Evolutionary conservation across 2,329 filamentous ascomycete species (phyloP).

Genomic region (Truncatella angustata): DNA sequence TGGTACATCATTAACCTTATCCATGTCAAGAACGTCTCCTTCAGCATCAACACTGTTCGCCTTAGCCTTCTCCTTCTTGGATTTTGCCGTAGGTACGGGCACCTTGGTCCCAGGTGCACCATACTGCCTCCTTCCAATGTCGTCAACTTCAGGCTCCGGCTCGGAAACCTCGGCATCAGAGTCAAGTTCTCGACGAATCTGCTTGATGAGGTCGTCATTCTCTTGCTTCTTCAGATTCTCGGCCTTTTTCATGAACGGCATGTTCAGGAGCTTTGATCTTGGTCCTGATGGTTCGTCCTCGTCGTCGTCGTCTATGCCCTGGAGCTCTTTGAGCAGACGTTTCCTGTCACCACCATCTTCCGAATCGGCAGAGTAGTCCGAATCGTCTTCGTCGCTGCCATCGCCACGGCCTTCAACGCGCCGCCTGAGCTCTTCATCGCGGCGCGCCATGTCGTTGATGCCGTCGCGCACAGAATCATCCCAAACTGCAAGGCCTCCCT

Average conservation of each 20-base stretch:
- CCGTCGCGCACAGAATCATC: slow-evolving; percentile 81
- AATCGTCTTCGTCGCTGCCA: slow-evolving; percentile 35
- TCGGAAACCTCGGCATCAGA: slow-evolving; percentile 54
- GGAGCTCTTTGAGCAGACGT: slow-evolving; percentile 48
- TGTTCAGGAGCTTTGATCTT: slow-evolving; percentile 68
- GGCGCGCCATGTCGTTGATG: slow-evolving; percentile 75
- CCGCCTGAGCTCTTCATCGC: slow-evolving; percentile 77
- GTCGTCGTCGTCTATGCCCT: slow-evolving; percentile 45
- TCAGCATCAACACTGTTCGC: background rate
- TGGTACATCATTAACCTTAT: slow-evolving; percentile 7
- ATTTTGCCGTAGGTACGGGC: slow-evolving; percentile 17
- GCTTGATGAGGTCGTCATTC: slow-evolving; percentile 74
- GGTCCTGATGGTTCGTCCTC: slow-evolving; percentile 45
- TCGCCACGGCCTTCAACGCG: slow-evolving; percentile 69
- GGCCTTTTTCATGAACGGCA: slow-evolving; percentile 94
- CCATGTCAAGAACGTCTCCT: slow-evolving; percentile 16
- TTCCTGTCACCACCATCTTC: slow-evolving; percentile 51
- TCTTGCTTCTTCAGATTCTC: slow-evolving; percentile 74
- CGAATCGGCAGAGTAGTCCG: slow-evolving; percentile 55
- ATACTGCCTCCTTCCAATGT: slow-evolving; percentile 70
- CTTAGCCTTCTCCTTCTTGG: slow-evolving; percentile 22
- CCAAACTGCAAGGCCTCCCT: slow-evolving; percentile 78
- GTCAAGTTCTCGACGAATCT: slow-evolving; percentile 71
- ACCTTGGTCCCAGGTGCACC: slow-evolving; percentile 44
- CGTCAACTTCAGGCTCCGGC: slow-evolving; percentile 49